Evolutionary conservation across 2,329 filamentous ascomycete genomes (phyloP), one percentile per base, ranked within the genome.

Genomic region (Phyllosticta citrichinensis): DNA sequence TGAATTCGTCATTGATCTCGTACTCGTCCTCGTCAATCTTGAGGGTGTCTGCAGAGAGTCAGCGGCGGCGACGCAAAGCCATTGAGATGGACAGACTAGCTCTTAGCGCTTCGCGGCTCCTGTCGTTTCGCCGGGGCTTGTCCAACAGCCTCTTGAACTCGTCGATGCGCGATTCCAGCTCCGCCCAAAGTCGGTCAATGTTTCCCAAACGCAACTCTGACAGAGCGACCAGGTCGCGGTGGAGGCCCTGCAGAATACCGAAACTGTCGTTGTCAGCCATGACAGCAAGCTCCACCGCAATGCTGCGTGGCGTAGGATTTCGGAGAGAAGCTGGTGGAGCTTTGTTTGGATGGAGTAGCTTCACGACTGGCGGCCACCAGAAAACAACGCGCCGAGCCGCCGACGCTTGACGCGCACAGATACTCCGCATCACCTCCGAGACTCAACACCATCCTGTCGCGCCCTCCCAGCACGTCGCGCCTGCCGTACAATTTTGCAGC

Each of bases 1-100:
- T 86, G 74, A 99, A 97, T 64, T 91, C 86, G 61, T 89, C 83
- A 74, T 96, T 97, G 76, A 99, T 79, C 22, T 81, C 78, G 73
- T 91, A 97, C 68, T 92, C 84, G 35, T 84, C 81, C 64, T 86
- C 87, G 66, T 83, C 83, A 62, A 96, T 76, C 35, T 79, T 84
- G 66, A 97, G 80, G 71, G 89, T 92, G 62, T 89, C 91, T 94
- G 66, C 22, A 33, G 11, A 11, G 11, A 22, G 40, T 58, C n/a
- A 61, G 52, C 27, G 20, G 14, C 5, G 27, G 58, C 30, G n/a
- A 17, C 22, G 40, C 30, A 11, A 19, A n/a, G 20, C 17, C 8
- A 24, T 14, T 12, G 25, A 22, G 4, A 52, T 5, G 3, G 11
- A 69, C 77, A 69, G 76, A 87, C 89, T 87, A 61, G 83, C 83